Base-by-base conservation (phyloP, 805 yeast genomes). In the Candida montana region DNA sequence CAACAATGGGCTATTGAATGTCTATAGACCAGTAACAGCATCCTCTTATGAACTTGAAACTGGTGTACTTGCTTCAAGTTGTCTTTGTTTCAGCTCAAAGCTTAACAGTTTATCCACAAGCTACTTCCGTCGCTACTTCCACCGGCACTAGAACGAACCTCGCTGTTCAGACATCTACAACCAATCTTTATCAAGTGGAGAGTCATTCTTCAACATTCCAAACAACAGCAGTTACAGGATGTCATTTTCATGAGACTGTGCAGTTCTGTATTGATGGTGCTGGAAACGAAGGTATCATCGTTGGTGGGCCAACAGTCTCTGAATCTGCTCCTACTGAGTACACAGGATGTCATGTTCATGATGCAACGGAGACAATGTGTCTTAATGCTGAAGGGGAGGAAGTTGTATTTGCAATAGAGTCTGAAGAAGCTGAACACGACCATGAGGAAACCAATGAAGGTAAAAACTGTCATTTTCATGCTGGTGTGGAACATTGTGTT, bases 401-500 rank as follows among this genome's bases (percentile, higher is more conserved):
- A 26, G 48, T 47, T 23, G 47, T 39, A 18, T 49, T 49, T 19
- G 34, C 23, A 8, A 33, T 26, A 5, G 39, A 34, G n/a, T n/a
- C 37, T 16, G 37, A 24, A 7, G 31, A 21, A 2, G 10, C 23
- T 15, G 31, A 24, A 17, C 29, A 19, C 24, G 41, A 20, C 26
- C 18, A 28, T 29, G 23, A 15, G 10, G 41, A 32, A 31, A 3
- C 35, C 9, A 13, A 27, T 19, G 29, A 11, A 8, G 48, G 48
- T n/a, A 31, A 34, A 10, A 42, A 34, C 24, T 51, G 54, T 42
- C 54, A 51, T 36, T 51, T 49, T 47, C 54, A 51, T 37, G 54
- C 54, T 23, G 54, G 54, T 36, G 51, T 51, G 18, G 53, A 51
- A 26, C 54, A 51, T 28, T 51, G 54, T 49, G 42, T 41, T 19